These are phyloP conservation scores for Annulohypoxylon stygium DNA, from an alignment of 495 filamentous ascomycete species.

Conservation along the genomic window DNA sequence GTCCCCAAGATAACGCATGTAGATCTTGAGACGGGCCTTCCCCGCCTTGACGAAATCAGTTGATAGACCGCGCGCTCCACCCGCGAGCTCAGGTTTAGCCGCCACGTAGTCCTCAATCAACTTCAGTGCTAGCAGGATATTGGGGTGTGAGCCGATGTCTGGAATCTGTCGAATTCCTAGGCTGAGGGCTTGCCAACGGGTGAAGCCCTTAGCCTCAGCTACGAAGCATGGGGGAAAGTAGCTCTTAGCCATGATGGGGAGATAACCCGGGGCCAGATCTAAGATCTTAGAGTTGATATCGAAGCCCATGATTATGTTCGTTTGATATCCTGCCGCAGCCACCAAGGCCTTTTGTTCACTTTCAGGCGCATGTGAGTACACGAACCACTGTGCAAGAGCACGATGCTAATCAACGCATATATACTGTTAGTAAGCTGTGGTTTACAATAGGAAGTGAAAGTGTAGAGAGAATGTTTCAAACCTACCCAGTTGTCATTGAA, in stretches of 20 bases:
- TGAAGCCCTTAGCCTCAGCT: slow-evolving; percentile 11
- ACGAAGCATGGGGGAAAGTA: slow-evolving; percentile 6
- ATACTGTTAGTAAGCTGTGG: background rate
- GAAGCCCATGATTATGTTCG: slow-evolving; percentile 16
- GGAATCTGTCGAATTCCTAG: slow-evolving; percentile 9
- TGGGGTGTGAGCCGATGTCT: slow-evolving; percentile 1
- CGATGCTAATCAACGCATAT: background rate
- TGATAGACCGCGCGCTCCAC: slow-evolving; percentile 2
- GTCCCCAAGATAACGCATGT: slow-evolving; percentile 18
- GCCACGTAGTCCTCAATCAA: slow-evolving; percentile 17
- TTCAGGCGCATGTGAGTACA: background rate
- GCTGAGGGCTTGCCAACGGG: slow-evolving; percentile 2
- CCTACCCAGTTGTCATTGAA: slow-evolving; percentile 16
- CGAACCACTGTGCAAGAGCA: slow-evolving; percentile 11
- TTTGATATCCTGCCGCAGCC: slow-evolving; percentile 1
- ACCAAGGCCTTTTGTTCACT: background rate
- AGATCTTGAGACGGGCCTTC: slow-evolving; percentile 11
- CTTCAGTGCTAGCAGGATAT: slow-evolving; percentile 9
- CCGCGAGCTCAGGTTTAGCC: background rate
- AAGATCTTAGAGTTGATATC: slow-evolving; percentile 7
- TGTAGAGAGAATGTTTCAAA: background rate
- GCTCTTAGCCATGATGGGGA: slow-evolving; percentile 13
- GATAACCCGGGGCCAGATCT: background rate
- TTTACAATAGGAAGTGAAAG: background rate
- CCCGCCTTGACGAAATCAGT: slow-evolving; percentile 12